These are phyloP conservation scores for Ambrosiella beaveri DNA, from an alignment of 2,329 filamentous ascomycete genomes.

Conservation along the genomic window DNA sequence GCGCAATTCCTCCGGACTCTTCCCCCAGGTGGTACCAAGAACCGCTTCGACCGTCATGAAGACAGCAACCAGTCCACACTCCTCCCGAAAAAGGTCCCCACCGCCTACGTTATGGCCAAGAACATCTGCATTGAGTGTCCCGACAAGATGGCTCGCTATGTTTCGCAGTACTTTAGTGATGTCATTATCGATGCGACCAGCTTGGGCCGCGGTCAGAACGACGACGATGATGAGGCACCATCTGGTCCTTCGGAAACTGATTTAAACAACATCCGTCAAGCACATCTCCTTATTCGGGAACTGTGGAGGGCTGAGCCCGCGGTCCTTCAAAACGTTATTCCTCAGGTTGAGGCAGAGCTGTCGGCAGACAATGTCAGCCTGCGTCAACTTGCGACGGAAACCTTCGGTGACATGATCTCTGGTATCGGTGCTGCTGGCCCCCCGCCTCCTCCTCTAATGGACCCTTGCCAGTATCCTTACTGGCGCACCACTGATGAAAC, in stretches of 20 bases:
- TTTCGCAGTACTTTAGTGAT: slow-evolving; percentile 93
- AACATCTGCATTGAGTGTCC: slow-evolving; percentile 76
- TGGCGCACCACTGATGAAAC: slow-evolving; percentile 44
- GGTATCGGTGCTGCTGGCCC: slow-evolving; percentile 85
- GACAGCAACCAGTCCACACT: slow-evolving; percentile 70
- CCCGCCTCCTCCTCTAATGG: slow-evolving; percentile 52
- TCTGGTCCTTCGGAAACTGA: slow-evolving; percentile 63
- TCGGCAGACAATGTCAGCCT: slow-evolving; percentile 78
- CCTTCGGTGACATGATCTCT: slow-evolving; percentile 83
- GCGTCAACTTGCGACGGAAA: slow-evolving; percentile 77
- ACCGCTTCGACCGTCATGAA: slow-evolving; percentile 33
- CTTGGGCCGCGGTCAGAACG: slow-evolving; percentile 41
- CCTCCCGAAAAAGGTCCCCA: slow-evolving; percentile 70
- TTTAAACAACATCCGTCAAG: slow-evolving; percentile 72
- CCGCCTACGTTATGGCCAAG: slow-evolving; percentile 93
- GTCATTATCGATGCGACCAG: slow-evolving; percentile 79
- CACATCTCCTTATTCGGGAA: slow-evolving; percentile 75
- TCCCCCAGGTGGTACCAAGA: slow-evolving; percentile 45
- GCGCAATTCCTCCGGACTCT: slow-evolving; percentile 88
- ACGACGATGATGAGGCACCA: slow-evolving; percentile 42
- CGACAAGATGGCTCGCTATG: slow-evolving; percentile 87
- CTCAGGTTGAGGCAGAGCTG: slow-evolving; percentile 81
- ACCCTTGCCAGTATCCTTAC: slow-evolving; percentile 74
- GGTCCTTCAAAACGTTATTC: slow-evolving; percentile 82
- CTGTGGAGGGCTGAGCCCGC: slow-evolving; percentile 83